Base-by-base conservation (phyloP, 2,329 filamentous ascomycete genomes). In the Nemania diffusa region DNA sequence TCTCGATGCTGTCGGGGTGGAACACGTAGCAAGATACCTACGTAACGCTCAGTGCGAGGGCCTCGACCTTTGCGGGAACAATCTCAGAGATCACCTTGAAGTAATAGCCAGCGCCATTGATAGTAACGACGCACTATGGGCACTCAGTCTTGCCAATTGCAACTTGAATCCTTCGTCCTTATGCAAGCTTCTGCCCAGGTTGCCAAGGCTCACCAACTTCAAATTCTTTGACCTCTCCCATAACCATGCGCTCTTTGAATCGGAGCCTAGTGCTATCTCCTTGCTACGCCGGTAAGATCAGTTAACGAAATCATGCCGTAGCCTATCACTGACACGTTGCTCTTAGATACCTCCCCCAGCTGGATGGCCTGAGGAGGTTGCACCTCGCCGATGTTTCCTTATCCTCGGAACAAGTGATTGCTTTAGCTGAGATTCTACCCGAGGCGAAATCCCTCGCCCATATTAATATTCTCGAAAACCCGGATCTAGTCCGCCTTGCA, bases 221-320 rank as follows among this genome's bases (percentile, higher is more conserved):
- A 90, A 92, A 22, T 97, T 97, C 76, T 88, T 99, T 66, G 96
- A 98, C 77, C 83, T 99, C 40, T 97, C 93, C 5, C 93, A 97
- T 75, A 98, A 98, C 73, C 91, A 86, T 34, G 89, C 88, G 22
- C 84, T 99, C 17, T 97, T 97, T 76, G 87, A 89, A 59, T 84
- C 84, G 3, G 84, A 91, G 48, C 90, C 92, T n/a, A 93, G 88
- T 74, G 92, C 92, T 1, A 84, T 96, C 37, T 86, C 87, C 4
- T 81, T 93, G 3, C 84, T 98, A 62, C 87, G 96, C 73, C 92
- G 92, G 81, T 96, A 77, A 71, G 85, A 79, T 46, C 42, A 29
- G 9, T 46, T 48, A 29, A 50, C 8, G 17, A 15, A 20, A 29
- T 11, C 40, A 40, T 51, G 20, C 15, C 11, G 22, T 32, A 22